Conservation (phyloP, 2,329 filamentous ascomycete species). For the Alternaria solani region DNA sequence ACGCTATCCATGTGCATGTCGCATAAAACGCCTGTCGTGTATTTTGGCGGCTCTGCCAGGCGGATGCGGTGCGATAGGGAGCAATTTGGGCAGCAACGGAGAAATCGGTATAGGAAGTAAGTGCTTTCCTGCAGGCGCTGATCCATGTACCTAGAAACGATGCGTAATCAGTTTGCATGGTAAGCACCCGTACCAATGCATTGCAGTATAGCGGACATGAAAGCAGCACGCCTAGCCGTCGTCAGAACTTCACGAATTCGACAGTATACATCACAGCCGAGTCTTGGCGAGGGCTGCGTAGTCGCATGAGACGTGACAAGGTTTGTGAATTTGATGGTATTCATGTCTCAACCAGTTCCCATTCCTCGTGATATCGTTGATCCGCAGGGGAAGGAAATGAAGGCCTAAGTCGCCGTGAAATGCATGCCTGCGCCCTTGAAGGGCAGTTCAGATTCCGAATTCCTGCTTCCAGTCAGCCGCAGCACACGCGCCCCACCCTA, state of each 20-base stretch:
- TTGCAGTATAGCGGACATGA: background rate
- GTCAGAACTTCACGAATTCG: background rate
- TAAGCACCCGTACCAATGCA: background rate
- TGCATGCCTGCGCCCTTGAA: slow-evolving; percentile 36
- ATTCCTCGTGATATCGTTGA: slow-evolving; percentile 46
- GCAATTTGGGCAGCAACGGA: background rate
- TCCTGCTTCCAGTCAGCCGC: slow-evolving; percentile 37
- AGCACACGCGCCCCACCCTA: background rate
- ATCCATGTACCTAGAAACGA: slow-evolving; percentile 4
- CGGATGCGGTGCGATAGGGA: background rate
- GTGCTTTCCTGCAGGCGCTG: background rate
- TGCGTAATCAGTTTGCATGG: background rate
- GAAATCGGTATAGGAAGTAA: background rate
- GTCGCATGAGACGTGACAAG: slow-evolving; percentile 15
- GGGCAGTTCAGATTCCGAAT: slow-evolving; percentile 39
- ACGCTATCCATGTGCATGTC: background rate
- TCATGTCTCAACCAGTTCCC: slow-evolving; percentile 38
- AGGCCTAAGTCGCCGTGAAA: slow-evolving; percentile 41
- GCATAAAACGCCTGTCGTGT: background rate
- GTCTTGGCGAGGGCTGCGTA: background rate
- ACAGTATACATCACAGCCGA: slow-evolving; percentile 6
- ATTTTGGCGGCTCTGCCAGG: background rate
- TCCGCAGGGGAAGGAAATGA: slow-evolving; percentile 37
- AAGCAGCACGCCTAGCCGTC: background rate
- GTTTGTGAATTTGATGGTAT: slow-evolving; percentile 44